phyloP scores from a whole-genome alignment of 805 yeast genomes.

The Ogataea polymorpha region DNA sequence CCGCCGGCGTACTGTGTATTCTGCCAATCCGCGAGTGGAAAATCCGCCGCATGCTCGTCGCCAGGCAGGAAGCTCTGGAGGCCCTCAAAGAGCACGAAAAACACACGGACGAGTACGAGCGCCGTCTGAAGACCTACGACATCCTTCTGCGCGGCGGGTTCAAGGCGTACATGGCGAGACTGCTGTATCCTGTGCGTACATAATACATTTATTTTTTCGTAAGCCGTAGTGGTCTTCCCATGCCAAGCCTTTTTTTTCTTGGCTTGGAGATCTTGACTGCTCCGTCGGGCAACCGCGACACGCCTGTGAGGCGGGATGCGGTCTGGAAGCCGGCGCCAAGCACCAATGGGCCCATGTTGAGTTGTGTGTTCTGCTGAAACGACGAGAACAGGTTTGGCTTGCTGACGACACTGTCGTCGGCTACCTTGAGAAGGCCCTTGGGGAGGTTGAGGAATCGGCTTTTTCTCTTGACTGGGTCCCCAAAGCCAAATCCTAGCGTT shows the following conservation, averaged over 20 bases:
- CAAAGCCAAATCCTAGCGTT: conserved; percentile 16
- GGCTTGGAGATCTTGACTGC: conserved; percentile 1
- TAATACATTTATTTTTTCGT: conserved; percentile 11
- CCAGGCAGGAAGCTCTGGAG: conserved; percentile 11
- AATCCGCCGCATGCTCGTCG: conserved; percentile 37
- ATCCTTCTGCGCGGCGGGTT: conserved; percentile 11
- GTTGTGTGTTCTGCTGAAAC: not conserved
- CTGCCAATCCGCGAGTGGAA: conserved; percentile 50
- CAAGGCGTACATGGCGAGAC: conserved; percentile 18
- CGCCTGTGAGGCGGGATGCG: not conserved
- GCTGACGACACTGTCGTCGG: not conserved
- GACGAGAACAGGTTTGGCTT: not conserved
- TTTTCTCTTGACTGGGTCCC: conserved; percentile 7
- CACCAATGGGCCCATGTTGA: not conserved
- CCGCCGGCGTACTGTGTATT: conserved; percentile 39
- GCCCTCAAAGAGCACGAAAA: not conserved
- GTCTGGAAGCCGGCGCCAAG: conserved; percentile 1
- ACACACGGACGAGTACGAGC: not conserved
- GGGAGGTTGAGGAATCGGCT: conserved; percentile 15
- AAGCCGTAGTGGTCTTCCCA: conserved; percentile 26
- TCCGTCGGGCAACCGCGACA: not conserved
- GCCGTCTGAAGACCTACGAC: not conserved
- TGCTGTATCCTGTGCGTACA: conserved; percentile 24
- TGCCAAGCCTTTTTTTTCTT: conserved; percentile 25
- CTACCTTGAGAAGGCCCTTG: conserved; percentile 1